Conservation (phyloP, 2,329 filamentous ascomycete genomes). For the Penicillium aurantiogriseum region DNA sequence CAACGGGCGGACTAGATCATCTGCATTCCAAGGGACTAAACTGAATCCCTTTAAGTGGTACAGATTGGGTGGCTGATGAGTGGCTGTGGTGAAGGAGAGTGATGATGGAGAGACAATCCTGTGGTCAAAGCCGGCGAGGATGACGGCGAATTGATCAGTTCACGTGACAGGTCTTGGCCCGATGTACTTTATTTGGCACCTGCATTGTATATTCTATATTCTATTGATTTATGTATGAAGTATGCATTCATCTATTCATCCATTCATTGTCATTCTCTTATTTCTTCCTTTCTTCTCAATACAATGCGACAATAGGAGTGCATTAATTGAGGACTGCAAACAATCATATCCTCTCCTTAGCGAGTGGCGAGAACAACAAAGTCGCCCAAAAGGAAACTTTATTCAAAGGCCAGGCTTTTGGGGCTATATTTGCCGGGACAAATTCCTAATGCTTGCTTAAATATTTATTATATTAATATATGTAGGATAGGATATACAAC, state of each 20-base stretch:
- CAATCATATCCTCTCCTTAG: not conserved
- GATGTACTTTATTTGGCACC: constrained; percentile 8
- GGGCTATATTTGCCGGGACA: not conserved
- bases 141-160: constrained; percentile 9
- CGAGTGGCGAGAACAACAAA: not conserved
- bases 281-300: not conserved
- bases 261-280: not conserved
- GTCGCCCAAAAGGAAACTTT: not conserved
- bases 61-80: constrained; percentile 14
- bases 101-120: constrained; percentile 19
- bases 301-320: not conserved
- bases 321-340: not conserved
- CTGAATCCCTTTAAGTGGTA: constrained; percentile 15
- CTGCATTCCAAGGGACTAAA: constrained; percentile 33
- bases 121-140: constrained; percentile 20
- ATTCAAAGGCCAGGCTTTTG: not conserved
- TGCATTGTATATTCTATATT: constrained; percentile 1
- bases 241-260: not conserved
- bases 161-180: constrained; percentile 12
- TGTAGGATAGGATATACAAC: not conserved
- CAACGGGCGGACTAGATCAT: constrained; percentile 32
- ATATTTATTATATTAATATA: not conserved
- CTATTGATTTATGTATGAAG: not conserved
- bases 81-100: constrained; percentile 15
- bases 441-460: not conserved